Evolutionary conservation across 352 stramenopile species (phyloP).

Genomic region (Phytophthora cactorum): DNA sequence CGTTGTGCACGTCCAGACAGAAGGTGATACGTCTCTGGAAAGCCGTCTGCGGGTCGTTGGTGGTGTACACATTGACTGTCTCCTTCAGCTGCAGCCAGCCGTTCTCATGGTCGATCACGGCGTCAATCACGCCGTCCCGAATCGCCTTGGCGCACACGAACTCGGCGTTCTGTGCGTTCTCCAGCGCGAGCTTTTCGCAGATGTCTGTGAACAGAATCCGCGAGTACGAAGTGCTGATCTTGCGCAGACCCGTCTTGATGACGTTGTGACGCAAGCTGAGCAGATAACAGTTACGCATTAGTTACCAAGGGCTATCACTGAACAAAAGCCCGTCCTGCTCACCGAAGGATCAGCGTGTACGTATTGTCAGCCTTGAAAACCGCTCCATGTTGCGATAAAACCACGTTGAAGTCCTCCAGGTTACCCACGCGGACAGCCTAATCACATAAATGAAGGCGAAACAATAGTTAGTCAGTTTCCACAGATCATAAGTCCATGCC

Average conservation of each 20-base stretch:
- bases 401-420: slow-evolving; percentile 94
- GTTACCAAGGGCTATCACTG: not conserved
- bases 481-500: not conserved
- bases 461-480: slow-evolving; percentile 7
- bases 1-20: slow-evolving; percentile 98
- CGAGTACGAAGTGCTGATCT: slow-evolving; percentile 97
- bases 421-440: slow-evolving; percentile 96
- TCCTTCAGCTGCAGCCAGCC: slow-evolving; percentile 93
- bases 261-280: slow-evolving; percentile 96
- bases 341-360: slow-evolving; percentile 96
- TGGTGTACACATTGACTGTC: slow-evolving; percentile 91
- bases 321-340: slow-evolving; percentile 10
- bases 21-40: slow-evolving; percentile 98
- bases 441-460: slow-evolving; percentile 10
- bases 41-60: slow-evolving; percentile 93
- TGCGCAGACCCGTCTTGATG: slow-evolving; percentile 98
- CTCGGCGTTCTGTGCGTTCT: slow-evolving; percentile 93
- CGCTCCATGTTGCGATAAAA: slow-evolving; percentile 86
- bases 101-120: slow-evolving; percentile 97
- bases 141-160: slow-evolving; percentile 99
- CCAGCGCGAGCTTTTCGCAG: slow-evolving; percentile 93
- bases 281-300: slow-evolving; percentile 6
- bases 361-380: slow-evolving; percentile 94
- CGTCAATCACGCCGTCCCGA: slow-evolving; percentile 98
- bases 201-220: slow-evolving; percentile 93